Base-by-base conservation (phyloP, 495 filamentous ascomycete genomes). In the Podospora sp. region DNA sequence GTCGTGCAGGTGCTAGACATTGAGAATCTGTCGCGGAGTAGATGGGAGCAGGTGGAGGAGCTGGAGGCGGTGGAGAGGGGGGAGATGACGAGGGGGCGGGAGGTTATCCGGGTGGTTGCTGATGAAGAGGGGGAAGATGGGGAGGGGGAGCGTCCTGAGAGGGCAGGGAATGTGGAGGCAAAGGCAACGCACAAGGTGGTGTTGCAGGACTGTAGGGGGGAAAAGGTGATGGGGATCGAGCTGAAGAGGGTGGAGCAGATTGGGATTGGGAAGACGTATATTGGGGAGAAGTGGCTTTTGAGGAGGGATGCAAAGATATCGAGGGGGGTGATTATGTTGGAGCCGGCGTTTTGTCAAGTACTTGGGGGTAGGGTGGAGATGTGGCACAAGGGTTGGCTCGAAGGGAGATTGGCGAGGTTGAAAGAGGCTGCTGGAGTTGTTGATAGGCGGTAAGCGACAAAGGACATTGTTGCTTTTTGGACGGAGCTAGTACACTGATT, bases 291-390 rank as follows among this genome's bases (percentile, higher is more conserved):
- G 80, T 69, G 97, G 57, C 53, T 97, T 50, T 75, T 99, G 66
- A 86, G 79, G 64, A 85, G 86, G 72, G 82, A 81, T 1, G 73
- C 78, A 9, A 79, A 82, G 12, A 88, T 97, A 33, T 89, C 91
- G 22, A 81, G 95, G 26, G 96, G 92, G 0, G 84, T 94, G 68
- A 71, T 96, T 18, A 74, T 99, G 71, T 78, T 99, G 12, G 88
- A 92, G 51, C 88, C 91, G 1, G 77, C 71, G 14, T 85, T 72
- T 20, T 87, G 86, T 55, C 83, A 81, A 40, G 69, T 97, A 2
- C 76, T 97, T 18, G 95, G 95, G 1, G 95, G 95, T 0, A 97
- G 92, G 84, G 88, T 98, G 61, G 94, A 97, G 63, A 81, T 73
- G 0, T 82, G 93, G 82, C 90, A 97, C 71, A 86, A 86, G 72